Evolutionary conservation across 1,139 yeast genomes (phyloP), one percentile per base, ranked within the genome.

Genomic region (Debaryomyces singareniensis): DNA sequence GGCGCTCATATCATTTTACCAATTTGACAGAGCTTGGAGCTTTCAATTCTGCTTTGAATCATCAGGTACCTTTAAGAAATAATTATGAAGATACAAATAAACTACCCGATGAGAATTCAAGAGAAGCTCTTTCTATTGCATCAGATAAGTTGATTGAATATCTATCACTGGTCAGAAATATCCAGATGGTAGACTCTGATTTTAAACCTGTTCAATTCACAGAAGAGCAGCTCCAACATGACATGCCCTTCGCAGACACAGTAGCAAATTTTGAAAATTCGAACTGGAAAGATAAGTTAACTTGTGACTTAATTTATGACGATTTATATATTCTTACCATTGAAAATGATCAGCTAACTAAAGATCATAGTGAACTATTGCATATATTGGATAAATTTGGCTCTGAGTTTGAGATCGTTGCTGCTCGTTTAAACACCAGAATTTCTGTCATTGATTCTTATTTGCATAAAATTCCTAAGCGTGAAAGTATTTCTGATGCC

Each of bases 251-350:
- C 9, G 15, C 21, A 3, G 11, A 27, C 2, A 15, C 36, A 6
- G 11, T 29, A 5, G 22, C 28, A 12, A 21, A 29, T 10, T 22
- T 40, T 4, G 34, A 29, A 4, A 16, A 29, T 15, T 11, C 28
- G 9, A 10, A 29, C 5, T 26, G 46, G 2, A n/a, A 29, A 2
- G 45, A 42, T 3, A 33, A 44, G 1, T 45, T 60, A 13, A 67
- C 69, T 5, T 61, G 44, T 34, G 67, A 62, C 29, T 29, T 64
- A 9, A 34, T 35, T n/a, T 64, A 47, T 38, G 44, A 50, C 20
- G 49, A 45, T 14, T 51, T 45, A 26, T 44, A 42, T 30, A 29
- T 63, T 14, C 41, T 65, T n/a, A 53, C 66, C 3, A 49, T 63
- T 3, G 67, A 60, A 35, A 36, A 40, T 4, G 45, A 51, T 3